Percentiles rank a stretch among this genome's conserved stretches.
phyloP scores from a whole-genome alignment of 176 grass and related monocot species.

The Ensete ventricosum region DNA sequence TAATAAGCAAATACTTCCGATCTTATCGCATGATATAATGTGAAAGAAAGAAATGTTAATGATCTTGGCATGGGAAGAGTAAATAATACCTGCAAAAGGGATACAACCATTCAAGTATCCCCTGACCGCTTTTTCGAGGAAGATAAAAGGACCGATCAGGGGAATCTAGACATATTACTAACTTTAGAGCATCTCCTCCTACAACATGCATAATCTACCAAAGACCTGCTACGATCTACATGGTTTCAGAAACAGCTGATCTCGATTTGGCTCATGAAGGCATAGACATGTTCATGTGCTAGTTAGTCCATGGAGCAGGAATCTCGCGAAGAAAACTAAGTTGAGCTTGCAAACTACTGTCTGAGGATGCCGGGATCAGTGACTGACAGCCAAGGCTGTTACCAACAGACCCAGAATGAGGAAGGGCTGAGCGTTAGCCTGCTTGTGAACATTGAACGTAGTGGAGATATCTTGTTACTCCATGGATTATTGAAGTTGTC shows the following conservation, averaged over 20 bases:
- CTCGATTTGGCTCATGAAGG: not conserved
- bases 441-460: conserved; percentile 4
- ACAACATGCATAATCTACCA: not conserved
- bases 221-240: not conserved
- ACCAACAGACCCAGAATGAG: conserved; percentile 58
- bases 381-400: conserved; percentile 51
- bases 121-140: not conserved
- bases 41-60: not conserved
- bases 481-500: not conserved
- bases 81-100: not conserved
- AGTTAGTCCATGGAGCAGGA: not conserved
- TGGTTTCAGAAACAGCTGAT: not conserved
- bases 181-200: not conserved
- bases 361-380: not conserved
- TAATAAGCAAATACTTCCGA: not conserved
- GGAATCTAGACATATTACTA: not conserved
- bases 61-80: not conserved
- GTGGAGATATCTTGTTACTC: not conserved
- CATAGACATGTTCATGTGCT: not conserved
- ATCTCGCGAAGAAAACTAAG: not conserved
- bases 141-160: not conserved
- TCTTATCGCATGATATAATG: not conserved
- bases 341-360: not conserved
- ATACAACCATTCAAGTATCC: not conserved
- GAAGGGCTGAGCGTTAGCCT: conserved; percentile 72